phyloP scores from a whole-genome alignment of 495 filamentous ascomycete genomes.

The Annulohypoxylon stygium region DNA sequence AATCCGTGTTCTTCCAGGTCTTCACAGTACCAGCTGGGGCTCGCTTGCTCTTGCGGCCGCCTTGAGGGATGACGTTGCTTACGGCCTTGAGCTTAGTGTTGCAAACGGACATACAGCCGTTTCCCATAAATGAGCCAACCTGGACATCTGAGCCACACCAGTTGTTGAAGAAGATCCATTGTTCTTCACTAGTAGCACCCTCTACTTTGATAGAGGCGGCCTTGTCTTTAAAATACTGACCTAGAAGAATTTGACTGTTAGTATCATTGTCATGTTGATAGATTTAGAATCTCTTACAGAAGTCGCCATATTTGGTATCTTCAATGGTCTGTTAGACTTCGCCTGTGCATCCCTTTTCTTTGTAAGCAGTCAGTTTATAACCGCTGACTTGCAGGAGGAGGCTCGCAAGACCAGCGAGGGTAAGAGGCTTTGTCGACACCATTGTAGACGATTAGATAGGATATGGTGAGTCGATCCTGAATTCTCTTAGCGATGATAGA shows the following conservation, averaged over 20 bases:
- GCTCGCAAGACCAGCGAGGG: conserved; percentile 16
- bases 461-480: background rate
- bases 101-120: conserved; percentile 24
- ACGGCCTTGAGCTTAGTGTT: conserved; percentile 25
- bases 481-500: conserved; percentile 15
- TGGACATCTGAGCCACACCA: conserved; percentile 21
- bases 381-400: conserved; percentile 27
- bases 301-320: conserved; percentile 23
- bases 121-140: conserved; percentile 11
- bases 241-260: conserved; percentile 7
- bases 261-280: background rate
- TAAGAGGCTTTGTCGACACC: background rate
- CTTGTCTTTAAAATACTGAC: conserved; percentile 16
- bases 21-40: conserved; percentile 15
- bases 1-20: conserved; percentile 30
- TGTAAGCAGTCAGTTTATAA: conserved; percentile 31
- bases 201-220: conserved; percentile 28
- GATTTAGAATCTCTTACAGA: conserved; percentile 2
- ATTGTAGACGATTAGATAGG: background rate
- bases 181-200: conserved; percentile 1
- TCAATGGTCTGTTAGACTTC: conserved; percentile 29
- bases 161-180: conserved; percentile 34
- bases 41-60: conserved; percentile 13
- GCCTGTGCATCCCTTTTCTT: conserved; percentile 23
- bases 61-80: conserved; percentile 26